Conservation (phyloP, 768 basidiomycete species). For the Macrolepiota albuminosa region DNA sequence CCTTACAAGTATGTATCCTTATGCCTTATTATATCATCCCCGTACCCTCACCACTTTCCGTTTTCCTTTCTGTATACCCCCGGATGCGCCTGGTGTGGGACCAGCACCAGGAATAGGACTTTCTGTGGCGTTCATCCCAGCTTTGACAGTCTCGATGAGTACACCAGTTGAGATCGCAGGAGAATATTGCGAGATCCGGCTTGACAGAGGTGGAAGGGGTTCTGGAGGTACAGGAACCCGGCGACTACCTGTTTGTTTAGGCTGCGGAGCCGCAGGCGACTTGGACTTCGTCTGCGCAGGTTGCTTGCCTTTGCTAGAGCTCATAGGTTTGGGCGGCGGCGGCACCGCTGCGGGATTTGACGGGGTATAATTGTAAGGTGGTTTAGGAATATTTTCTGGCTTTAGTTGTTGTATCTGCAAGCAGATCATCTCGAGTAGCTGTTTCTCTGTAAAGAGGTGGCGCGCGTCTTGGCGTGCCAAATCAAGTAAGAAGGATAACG, state of each 20-base stretch:
- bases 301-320: constrained; percentile 48
- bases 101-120: constrained; percentile 32
- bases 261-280: constrained; percentile 27
- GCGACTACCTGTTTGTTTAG: constrained; percentile 30
- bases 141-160: constrained; percentile 79
- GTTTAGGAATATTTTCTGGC: constrained; percentile 63
- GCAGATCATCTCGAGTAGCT: constrained; percentile 70
- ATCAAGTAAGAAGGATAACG: neutral
- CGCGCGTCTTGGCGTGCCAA: neutral
- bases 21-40: constrained; percentile 29
- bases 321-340: constrained; percentile 27
- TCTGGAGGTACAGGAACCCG: constrained; percentile 71
- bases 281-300: constrained; percentile 41
- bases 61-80: constrained; percentile 62
- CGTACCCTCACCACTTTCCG: constrained; percentile 76
- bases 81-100: constrained; percentile 33
- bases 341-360: constrained; percentile 24
- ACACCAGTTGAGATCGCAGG: constrained; percentile 75
- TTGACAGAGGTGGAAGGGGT: constrained; percentile 68
- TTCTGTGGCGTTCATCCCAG: constrained; percentile 73
- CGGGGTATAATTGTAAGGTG: constrained; percentile 46
- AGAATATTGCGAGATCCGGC: constrained; percentile 74
- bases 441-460: constrained; percentile 55
- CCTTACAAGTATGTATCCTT: constrained; percentile 2
- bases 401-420: constrained; percentile 69